Evolutionary conservation across 306 rosid genomes (phyloP).

Genomic region (Glycine soja): DNA sequence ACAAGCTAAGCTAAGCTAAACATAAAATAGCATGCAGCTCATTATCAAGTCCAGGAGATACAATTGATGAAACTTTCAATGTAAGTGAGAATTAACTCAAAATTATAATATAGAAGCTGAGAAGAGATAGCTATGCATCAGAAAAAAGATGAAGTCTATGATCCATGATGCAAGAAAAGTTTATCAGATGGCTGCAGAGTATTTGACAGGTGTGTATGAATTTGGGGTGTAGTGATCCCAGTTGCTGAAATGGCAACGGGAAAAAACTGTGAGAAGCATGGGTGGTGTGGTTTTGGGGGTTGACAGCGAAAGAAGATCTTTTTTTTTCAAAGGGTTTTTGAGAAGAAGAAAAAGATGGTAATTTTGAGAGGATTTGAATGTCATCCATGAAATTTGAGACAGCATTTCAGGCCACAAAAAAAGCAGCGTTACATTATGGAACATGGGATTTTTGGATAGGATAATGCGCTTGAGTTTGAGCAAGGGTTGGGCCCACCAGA

Average conservation of each 20-base stretch:
- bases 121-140: slow-evolving; percentile 49
- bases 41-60: no score
- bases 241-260: slow-evolving; percentile 4
- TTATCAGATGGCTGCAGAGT: slow-evolving; percentile 31
- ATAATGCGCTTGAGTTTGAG: no score
- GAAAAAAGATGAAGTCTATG: slow-evolving; percentile 23
- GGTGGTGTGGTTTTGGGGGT: slow-evolving; percentile 29
- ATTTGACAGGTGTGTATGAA: neutral
- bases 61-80: slow-evolving; percentile 40
- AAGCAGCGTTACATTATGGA: slow-evolving; percentile 43
- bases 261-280: slow-evolving; percentile 34
- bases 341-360: neutral
- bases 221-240: slow-evolving; percentile 20
- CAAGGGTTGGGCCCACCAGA: slow-evolving; percentile 53
- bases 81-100: slow-evolving; percentile 22
- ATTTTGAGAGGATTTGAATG: slow-evolving; percentile 53
- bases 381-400: slow-evolving; percentile 63
- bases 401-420: slow-evolving; percentile 51
- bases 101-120: slow-evolving; percentile 20
- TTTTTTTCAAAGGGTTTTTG: neutral
- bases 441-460: slow-evolving; percentile 76
- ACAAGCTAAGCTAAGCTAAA: slow-evolving; percentile 32
- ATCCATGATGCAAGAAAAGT: neutral
- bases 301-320: slow-evolving; percentile 36
- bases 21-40: no score